These are phyloP conservation scores for Picea sitchensis DNA, from an alignment of 75 land plant genomes.

Conservation along the genomic window DNA sequence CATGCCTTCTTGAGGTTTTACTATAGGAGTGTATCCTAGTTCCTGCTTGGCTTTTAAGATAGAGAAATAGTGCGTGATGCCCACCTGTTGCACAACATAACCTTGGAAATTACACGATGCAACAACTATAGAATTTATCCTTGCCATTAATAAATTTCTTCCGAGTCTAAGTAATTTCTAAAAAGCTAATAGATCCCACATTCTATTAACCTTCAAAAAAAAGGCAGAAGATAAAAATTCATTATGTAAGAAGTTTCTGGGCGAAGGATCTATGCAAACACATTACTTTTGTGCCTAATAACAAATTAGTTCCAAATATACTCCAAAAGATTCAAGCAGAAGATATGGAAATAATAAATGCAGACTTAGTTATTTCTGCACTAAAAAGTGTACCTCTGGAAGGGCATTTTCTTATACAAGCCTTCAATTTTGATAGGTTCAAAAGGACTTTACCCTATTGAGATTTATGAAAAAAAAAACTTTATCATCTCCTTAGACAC, in stretches of 20 bases:
- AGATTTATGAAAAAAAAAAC: too few species aligned
- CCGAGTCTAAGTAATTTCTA: not conserved
- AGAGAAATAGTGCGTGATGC: constrained; percentile 91
- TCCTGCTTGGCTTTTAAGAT: constrained; percentile 77
- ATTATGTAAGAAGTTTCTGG: not conserved
- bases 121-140: not conserved
- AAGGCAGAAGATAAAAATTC: not conserved
- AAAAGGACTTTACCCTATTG: too few species aligned
- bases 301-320: not conserved
- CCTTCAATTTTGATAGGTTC: too few species aligned
- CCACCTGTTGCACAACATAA: constrained; percentile 51
- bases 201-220: not conserved
- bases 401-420: too few species aligned
- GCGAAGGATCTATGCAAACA: not conserved
- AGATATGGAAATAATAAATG: too few species aligned
- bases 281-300: not conserved
- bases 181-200: not conserved
- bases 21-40: constrained; percentile 80
- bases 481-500: too few species aligned
- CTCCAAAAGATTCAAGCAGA: too few species aligned
- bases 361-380: too few species aligned
- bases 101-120: not conserved
- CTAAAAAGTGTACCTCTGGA: too few species aligned
- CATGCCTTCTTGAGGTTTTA: constrained; percentile 74
- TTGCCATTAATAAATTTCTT: not conserved